Base-by-base conservation (phyloP, 2,329 filamentous ascomycete species). In the Dactylellina haptotyla region DNA sequence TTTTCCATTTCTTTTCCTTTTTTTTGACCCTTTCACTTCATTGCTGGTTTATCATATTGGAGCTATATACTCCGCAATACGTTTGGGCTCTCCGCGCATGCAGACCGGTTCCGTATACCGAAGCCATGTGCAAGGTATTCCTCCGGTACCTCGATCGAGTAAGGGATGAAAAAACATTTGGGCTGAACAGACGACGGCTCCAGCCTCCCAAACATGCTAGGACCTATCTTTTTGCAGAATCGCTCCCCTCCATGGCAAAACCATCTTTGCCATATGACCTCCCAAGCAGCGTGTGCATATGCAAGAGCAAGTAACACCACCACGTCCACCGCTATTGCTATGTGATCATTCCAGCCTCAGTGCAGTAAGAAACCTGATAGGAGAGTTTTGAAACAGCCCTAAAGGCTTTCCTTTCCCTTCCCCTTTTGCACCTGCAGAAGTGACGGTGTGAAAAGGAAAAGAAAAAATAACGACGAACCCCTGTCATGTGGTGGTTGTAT, bases 341-440 rank as follows among this genome's bases (percentile, higher is more conserved):
- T n/a, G n/a, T n/a, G n/a, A n/a, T n/a, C n/a, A n/a, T n/a, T n/a
- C n/a, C n/a, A n/a, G n/a, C n/a, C n/a, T n/a, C n/a, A n/a, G n/a
- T n/a, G n/a, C n/a, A n/a, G n/a, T n/a, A n/a, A n/a, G n/a, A n/a
- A n/a, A n/a, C n/a, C n/a, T n/a, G n/a, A n/a, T n/a, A n/a, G n/a
- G n/a, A n/a, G n/a, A n/a, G 34, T 20, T 39, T 23, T 50, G 34
- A 39, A 37, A 39, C 43, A 61, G 34, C 39, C 37, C 53, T 58
- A 30, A 18, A 39, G 18, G 4, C 14, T 45, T 39, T n/a, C 8
- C 9, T 9, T 26, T 26, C 18, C 8, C 20, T 4, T 25, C 30
- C 18, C 20, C 25, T 18, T 25, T 26, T 16, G 41, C 16, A 20
- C 14, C 10, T 2, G 41, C 41, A 25, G 3, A n/a, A 46, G 41